Evolutionary conservation across 768 basidiomycete genomes (phyloP), one percentile per base, ranked within the genome.

Genomic region (Serendipita sp.): DNA sequence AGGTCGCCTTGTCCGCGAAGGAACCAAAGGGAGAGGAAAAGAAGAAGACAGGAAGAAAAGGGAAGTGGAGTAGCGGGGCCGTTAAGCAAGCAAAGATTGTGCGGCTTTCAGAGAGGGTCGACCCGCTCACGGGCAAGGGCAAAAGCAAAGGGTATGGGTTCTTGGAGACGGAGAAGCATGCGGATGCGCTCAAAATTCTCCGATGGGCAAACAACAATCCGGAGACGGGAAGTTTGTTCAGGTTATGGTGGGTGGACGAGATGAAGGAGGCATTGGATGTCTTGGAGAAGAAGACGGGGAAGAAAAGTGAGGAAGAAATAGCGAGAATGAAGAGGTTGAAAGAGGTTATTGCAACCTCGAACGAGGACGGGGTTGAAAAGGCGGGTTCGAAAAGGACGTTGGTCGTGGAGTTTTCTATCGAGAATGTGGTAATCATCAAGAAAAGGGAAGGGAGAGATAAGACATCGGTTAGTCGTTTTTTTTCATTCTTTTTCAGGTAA

Each of bases 91-190:
- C 88, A 16, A 99, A 99, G 77, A 87, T 99, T 67, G 86, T 96
- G 13, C 85, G 95, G 10, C 88, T 92, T 73, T 77, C 79, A 11
- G 94, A 96, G 68, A 86, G 91, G n/a, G 80, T 94, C 64, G 95
- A 98, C 71, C 79, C 88, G 2, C 73, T 94, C 45, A 92, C 89
- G 0, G 89, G 89, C 2, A 88, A 90, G 70, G 91, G 91, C 0
- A 81, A 86, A 63, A 90, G 88, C 70, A 92, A 89, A 72, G 95
- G 96, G 1, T 99, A 97, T 70, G 96, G 95, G 8, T 98, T 99
- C 76, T 71, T 98, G 37, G 95, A 98, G 77, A 82, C 96, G 81
- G 77, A 84, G 56, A 81, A 78, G 32, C 96, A 99, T 69, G 84
- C 86, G 3, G 92, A 98, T 72, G 92, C 95, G 3, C 77, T 99